These are phyloP conservation scores for Fusarium foetens DNA, from an alignment of 2,329 filamentous ascomycete genomes.

Conservation along the genomic window DNA sequence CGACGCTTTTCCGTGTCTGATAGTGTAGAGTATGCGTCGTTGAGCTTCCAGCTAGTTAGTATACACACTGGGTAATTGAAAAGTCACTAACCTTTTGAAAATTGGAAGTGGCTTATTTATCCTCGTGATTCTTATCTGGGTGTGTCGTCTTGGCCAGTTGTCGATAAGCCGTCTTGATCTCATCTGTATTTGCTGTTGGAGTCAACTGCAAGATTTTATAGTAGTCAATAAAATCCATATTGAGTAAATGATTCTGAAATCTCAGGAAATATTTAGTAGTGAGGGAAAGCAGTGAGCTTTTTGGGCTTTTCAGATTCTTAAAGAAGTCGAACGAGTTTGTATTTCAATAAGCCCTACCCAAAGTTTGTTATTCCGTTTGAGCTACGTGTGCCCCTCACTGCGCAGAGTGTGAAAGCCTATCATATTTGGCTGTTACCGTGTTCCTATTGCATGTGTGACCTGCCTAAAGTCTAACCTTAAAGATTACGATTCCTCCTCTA, in stretches of 20 bases:
- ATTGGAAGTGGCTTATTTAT: not conserved
- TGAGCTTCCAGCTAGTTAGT: not conserved
- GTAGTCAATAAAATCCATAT: not conserved
- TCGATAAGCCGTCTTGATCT: not conserved
- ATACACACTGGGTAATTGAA: not conserved
- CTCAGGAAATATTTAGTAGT: not conserved
- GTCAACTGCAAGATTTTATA: not conserved
- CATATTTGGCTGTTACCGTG: not conserved
- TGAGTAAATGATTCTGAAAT: not conserved
- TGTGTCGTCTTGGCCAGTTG: not conserved
- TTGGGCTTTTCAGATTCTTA: not conserved
- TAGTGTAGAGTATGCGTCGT: not conserved
- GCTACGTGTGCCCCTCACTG: not conserved
- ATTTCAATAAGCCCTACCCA: not conserved
- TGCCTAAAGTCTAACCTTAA: no score
- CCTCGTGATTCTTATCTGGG: not conserved
- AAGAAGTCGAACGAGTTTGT: not conserved
- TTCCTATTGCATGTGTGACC: not conserved
- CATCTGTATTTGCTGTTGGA: not conserved
- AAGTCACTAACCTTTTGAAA: not conserved
- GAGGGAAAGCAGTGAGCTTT: accelerated
- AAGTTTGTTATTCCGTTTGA: not conserved
- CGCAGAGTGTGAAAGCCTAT: accelerated
- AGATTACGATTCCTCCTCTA: not conserved
- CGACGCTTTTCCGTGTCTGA: not conserved